Evolutionary conservation across 2,329 filamentous ascomycete genomes (phyloP).

Genomic region (Ophiostoma perfectum): DNA sequence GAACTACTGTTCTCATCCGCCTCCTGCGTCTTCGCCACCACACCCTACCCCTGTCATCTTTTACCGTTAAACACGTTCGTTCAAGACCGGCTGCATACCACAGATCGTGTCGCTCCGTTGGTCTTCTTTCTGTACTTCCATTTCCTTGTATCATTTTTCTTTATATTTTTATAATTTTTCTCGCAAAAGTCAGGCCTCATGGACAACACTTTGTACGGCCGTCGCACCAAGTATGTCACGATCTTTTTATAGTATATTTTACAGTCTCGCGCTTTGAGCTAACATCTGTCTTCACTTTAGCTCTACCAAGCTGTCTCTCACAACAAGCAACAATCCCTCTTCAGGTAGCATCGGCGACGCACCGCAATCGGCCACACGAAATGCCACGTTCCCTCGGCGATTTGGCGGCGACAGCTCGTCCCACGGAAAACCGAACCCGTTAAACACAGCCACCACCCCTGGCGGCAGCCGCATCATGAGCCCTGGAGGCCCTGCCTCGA

Average conservation of each 20-base stretch:
- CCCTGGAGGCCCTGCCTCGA: slow-evolving; percentile 71
- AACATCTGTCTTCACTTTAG: slow-evolving; percentile 40
- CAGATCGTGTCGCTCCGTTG: neutral
- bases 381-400: slow-evolving; percentile 62
- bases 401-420: slow-evolving; percentile 68
- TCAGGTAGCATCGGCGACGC: slow-evolving; percentile 21
- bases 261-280: slow-evolving; percentile 16
- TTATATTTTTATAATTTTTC: neutral
- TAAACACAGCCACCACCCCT: slow-evolving; percentile 68
- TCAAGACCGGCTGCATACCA: neutral
- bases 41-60: neutral
- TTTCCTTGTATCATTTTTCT: neutral
- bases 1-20: neutral
- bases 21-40: neutral
- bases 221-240: slow-evolving; percentile 69
- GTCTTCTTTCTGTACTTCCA: neutral
- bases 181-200: slow-evolving; percentile 40
- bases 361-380: slow-evolving; percentile 52
- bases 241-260: slow-evolving; percentile 17
- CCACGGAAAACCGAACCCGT: slow-evolving; percentile 68
- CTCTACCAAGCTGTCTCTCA: slow-evolving; percentile 84
- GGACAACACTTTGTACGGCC: slow-evolving; percentile 65
- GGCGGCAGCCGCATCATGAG: slow-evolving; percentile 61
- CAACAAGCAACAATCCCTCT: slow-evolving; percentile 44
- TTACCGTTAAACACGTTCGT: neutral